Evolutionary conservation across 2,329 filamentous ascomycete species (phyloP), one percentile per base, ranked within the genome.

Genomic region (Diplodia corticola): DNA sequence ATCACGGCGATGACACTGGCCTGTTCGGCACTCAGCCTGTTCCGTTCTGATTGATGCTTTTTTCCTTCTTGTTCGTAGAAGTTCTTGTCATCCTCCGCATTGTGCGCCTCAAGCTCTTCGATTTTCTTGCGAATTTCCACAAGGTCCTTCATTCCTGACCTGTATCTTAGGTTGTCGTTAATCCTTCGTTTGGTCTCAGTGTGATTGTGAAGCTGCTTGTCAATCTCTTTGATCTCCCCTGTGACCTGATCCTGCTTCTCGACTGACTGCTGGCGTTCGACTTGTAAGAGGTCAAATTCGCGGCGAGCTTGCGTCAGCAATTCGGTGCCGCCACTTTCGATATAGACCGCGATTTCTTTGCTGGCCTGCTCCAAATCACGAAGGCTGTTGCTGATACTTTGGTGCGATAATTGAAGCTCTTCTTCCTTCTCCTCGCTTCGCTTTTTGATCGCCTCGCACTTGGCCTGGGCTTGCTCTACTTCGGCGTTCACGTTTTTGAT

Each of bases 141-240:
- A 1, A 97, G 83, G 44, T 89, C 84, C 64, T 88, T 85, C 65
- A 88, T 83, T 68, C 91, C 89, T 74, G 90, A 89, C 67, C 95
- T 91, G 76, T 93, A 97, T 69, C 89, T 89, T 61, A 98, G 81
- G 72, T 99, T 99, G 75, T 98, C 93, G 24, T 84, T 84, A 71
- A 99, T 97, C 69, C 91, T 93, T 72, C 91, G 90, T 79, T 93
- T 94, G 65, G 89, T 93, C 67, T 89, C 88, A 69, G 93, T 91
- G 66, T 91, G 91, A 73, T 93, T 92, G 71, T 88, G 87, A 61
- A 93, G 85, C 63, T 92, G 89, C 57, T 91, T 86, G 69, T 90
- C 90, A 60, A 97, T 84, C 71, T 89, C 88, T 77, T 96, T 95
- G 68, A 91, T 88, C 65, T 90, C 86, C 26, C 85, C 82, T 2